A percentile compares a stretch with the other conserved stretches of the same genome.
phyloP scores from a whole-genome alignment of 257 asterid genomes.

The Lycium ferocissimum region DNA sequence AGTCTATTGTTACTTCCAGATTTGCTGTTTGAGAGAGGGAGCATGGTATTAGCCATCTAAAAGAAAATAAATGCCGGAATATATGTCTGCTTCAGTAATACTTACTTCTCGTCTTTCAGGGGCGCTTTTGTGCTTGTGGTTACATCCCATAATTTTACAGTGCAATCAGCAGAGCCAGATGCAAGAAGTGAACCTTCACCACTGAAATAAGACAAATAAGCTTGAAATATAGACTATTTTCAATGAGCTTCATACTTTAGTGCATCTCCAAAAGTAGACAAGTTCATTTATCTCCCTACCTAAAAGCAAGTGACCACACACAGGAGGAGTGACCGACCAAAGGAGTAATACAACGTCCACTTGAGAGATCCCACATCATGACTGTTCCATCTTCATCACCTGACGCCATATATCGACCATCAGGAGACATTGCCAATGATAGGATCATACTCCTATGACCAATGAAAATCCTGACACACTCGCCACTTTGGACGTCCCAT shows the following conservation, averaged over 20 bases:
- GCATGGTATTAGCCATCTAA: not conserved
- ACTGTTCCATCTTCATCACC: slow-evolving; percentile 98
- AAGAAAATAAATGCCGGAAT: not conserved
- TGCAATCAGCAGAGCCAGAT: slow-evolving; percentile 98
- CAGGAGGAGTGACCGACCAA: slow-evolving; percentile 94
- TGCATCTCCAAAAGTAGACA: not conserved
- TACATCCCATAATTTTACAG: slow-evolving; percentile 98
- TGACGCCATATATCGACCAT: slow-evolving; percentile 98
- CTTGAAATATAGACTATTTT: not conserved
- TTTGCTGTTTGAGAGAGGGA: slow-evolving; percentile 49
- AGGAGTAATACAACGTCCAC: slow-evolving; percentile 93
- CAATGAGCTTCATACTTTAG: not conserved
- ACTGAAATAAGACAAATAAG: slow-evolving; percentile 51
- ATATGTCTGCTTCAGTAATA: not conserved
- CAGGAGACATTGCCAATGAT: slow-evolving; percentile 91
- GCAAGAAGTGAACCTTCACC: slow-evolving; percentile 99
- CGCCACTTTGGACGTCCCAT: slow-evolving; percentile 98
- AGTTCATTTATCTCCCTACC: slow-evolving; percentile 46
- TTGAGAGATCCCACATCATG: slow-evolving; percentile 99
- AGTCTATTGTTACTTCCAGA: slow-evolving; percentile 70
- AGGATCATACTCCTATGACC: slow-evolving; percentile 97
- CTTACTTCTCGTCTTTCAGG: slow-evolving; percentile 83
- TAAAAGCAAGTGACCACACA: slow-evolving; percentile 94
- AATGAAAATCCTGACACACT: slow-evolving; percentile 88
- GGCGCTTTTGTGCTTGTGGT: slow-evolving; percentile 72